Evolutionary conservation across 2,329 filamentous ascomycete genomes (phyloP).

Genomic region (Tolypocladium endophyticum): DNA sequence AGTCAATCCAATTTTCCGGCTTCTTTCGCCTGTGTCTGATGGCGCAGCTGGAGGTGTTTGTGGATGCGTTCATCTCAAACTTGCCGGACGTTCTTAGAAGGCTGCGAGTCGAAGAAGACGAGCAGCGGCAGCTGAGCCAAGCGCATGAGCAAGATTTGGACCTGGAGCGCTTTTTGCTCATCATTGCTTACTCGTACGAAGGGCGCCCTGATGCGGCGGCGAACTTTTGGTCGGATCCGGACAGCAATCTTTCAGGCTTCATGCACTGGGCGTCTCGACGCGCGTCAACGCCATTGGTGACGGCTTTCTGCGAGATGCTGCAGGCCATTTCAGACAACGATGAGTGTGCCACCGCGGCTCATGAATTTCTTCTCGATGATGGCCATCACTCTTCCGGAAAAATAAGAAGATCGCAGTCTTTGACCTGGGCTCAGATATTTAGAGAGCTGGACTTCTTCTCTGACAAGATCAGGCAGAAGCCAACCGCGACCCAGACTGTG

Average conservation of each 20-base stretch:
- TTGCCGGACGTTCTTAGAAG: constrained; percentile 85
- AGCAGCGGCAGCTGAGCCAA: constrained; percentile 62
- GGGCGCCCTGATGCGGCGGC: constrained; percentile 73
- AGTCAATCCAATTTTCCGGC: constrained; percentile 57
- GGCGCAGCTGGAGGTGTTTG: constrained; percentile 74
- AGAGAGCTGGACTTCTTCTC: constrained; percentile 81
- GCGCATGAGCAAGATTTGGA: constrained; percentile 58
- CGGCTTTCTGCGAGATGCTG: constrained; percentile 93
- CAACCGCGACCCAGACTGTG: constrained; percentile 29
- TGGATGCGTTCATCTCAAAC: constrained; percentile 89
- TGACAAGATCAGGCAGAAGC: constrained; percentile 64
- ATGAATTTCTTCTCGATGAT: constrained; percentile 85
- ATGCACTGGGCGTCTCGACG: constrained; percentile 93
- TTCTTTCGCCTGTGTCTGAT: constrained; percentile 66
- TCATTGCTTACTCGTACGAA: constrained; percentile 88
- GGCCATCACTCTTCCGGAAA: constrained; percentile 63
- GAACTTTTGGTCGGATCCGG: constrained; percentile 84
- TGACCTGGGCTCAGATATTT: constrained; percentile 91
- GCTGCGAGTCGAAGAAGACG: constrained; percentile 80
- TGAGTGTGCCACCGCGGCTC: constrained; percentile 72
- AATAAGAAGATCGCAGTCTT: constrained; percentile 69
- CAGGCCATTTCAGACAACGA: constrained; percentile 77
- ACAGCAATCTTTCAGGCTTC: constrained; percentile 89
- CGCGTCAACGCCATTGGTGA: constrained; percentile 90
- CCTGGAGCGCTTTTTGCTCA: constrained; percentile 81